Evolutionary conservation across 495 filamentous ascomycete species (phyloP).

Genomic region (Penicillium waksmanii): DNA sequence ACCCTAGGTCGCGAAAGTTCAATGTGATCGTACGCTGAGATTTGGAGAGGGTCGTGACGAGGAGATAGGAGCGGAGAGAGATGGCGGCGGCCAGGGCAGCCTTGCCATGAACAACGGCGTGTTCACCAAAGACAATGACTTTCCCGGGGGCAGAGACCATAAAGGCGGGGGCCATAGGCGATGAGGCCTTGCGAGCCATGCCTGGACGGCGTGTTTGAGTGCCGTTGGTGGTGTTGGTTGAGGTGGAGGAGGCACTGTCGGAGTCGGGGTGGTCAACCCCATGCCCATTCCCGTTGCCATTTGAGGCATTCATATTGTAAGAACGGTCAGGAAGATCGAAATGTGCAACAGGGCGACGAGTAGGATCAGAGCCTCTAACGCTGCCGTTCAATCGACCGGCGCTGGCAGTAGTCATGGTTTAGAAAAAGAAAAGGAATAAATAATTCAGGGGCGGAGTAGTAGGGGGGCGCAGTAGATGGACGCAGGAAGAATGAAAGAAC

Average conservation of each 20-base stretch:
- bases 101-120: slow-evolving; percentile 96
- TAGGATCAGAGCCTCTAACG: slow-evolving; percentile 5
- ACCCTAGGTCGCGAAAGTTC: slow-evolving; percentile 81
- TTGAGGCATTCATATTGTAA: slow-evolving; percentile 4
- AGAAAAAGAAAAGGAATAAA: background rate
- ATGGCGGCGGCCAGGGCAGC: slow-evolving; percentile 93
- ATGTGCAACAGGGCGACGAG: slow-evolving; percentile 29
- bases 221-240: slow-evolving; percentile 20
- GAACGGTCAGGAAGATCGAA: slow-evolving; percentile 21
- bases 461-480: background rate
- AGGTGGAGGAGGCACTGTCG: slow-evolving; percentile 26
- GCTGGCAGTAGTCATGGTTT: slow-evolving; percentile 19
- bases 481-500: background rate
- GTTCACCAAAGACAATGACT: slow-evolving; percentile 96
- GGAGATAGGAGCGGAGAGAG: slow-evolving; percentile 91
- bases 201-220: slow-evolving; percentile 21
- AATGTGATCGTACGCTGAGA: slow-evolving; percentile 82
- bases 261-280: slow-evolving; percentile 25
- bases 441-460: slow-evolving; percentile 16
- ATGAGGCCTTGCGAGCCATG: slow-evolving; percentile 50
- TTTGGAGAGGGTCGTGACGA: slow-evolving; percentile 88
- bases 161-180: slow-evolving; percentile 76
- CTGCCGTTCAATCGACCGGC: slow-evolving; percentile 23
- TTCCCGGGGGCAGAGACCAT: slow-evolving; percentile 98
- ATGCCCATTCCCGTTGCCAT: slow-evolving; percentile 20